Conservation (phyloP, 2,329 filamentous ascomycete genomes). For the Ustilaginoidea virens region DNA sequence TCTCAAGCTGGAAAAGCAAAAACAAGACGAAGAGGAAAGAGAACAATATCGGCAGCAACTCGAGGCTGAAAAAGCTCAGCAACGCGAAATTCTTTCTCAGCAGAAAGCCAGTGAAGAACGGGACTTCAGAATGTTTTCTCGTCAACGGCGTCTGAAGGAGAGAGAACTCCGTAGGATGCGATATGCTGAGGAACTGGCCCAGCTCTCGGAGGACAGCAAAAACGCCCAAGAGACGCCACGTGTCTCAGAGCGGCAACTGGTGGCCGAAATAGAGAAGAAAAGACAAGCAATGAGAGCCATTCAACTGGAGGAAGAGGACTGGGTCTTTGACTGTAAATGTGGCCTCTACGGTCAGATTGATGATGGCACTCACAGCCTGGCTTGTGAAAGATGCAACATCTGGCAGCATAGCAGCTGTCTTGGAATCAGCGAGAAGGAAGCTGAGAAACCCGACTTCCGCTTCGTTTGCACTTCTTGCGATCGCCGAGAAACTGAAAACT, state of each 20-base stretch:
- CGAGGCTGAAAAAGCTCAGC: constrained; percentile 46
- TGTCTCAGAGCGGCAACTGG: constrained; percentile 64
- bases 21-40: constrained; percentile 52
- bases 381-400: constrained; percentile 84
- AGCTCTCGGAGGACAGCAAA: constrained; percentile 62
- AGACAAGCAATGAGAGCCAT: constrained; percentile 63
- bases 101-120: constrained; percentile 53
- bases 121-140: constrained; percentile 63
- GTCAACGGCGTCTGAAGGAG: constrained; percentile 75
- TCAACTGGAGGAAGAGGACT: constrained; percentile 61
- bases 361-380: constrained; percentile 84
- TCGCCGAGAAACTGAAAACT: constrained; percentile 50
- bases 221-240: constrained; percentile 42
- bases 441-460: constrained; percentile 73
- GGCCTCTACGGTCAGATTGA: constrained; percentile 85
- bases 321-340: constrained; percentile 92
- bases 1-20: constrained; percentile 63
- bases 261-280: constrained; percentile 66
- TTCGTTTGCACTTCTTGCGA: constrained; percentile 74
- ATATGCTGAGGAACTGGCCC: constrained; percentile 70
- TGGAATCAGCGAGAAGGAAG: constrained; percentile 61
- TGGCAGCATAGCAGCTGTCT: constrained; percentile 97
- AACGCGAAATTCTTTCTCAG: constrained; percentile 49
- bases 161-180: constrained; percentile 70
- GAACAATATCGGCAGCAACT: constrained; percentile 43